Conservation (phyloP, 176 grass and related monocot species). For the Eragrostis nindensis region DNA sequence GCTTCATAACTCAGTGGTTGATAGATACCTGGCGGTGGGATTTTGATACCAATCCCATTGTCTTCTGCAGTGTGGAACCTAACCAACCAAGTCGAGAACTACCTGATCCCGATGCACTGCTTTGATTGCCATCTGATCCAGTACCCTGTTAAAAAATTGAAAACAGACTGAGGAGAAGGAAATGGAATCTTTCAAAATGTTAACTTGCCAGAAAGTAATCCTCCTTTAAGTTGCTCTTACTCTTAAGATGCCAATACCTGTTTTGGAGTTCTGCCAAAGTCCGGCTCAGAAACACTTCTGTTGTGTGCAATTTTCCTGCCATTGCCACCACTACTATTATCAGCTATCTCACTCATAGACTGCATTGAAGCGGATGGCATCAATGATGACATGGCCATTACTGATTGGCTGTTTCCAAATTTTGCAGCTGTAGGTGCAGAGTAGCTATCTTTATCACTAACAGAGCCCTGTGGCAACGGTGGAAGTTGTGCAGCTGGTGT, state of each 20-base stretch:
- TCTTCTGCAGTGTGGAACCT: conserved; percentile 78
- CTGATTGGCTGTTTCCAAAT: conserved; percentile 84
- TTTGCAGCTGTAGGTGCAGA: conserved; percentile 51
- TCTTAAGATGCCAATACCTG: conserved; percentile 52
- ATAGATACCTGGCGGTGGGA: conserved; percentile 74
- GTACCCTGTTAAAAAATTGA: conserved; percentile 53
- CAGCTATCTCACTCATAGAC: conserved; percentile 68
- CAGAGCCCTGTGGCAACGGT: conserved; percentile 59
- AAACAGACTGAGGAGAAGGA: conserved; percentile 22
- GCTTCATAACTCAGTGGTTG: conserved; percentile 9
- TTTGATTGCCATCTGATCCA: conserved; percentile 53
- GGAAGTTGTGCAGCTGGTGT: conserved; percentile 73
- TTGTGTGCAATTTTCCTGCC: conserved; percentile 69
- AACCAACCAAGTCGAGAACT: conserved; percentile 87
- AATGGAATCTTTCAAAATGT: conserved; percentile 20
- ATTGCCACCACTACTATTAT: conserved; percentile 55
- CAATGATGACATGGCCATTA: conserved; percentile 80
- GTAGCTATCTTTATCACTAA: conserved; percentile 63
- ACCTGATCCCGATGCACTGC: conserved; percentile 48
- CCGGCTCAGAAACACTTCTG: conserved; percentile 95
- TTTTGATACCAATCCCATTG: conserved; percentile 80
- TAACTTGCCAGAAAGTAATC: conserved; percentile 12
- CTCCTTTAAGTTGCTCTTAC: conserved; percentile 21
- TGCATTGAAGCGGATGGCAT: conserved; percentile 71
- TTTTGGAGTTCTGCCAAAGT: conserved; percentile 87